Conservation (phyloP, 1,139 yeast genomes). For the Geotrichum candidum region DNA sequence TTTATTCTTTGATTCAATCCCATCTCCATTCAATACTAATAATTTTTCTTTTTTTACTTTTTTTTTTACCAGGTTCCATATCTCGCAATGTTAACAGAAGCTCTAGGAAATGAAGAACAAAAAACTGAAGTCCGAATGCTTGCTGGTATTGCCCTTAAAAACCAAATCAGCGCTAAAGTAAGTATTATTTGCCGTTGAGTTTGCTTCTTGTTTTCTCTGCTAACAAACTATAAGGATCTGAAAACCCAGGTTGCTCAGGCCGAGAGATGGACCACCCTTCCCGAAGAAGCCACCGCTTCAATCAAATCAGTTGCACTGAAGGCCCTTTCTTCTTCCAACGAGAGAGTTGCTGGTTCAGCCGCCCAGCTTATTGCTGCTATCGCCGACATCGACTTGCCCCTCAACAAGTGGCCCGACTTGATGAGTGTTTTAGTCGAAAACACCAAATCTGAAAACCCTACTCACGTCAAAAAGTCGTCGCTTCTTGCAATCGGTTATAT, state of each 20-base stretch:
- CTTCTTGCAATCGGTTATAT: constrained; percentile 88
- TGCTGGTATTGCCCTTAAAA: constrained; percentile 84
- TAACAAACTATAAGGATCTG: constrained; percentile 32
- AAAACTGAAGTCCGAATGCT: constrained; percentile 83
- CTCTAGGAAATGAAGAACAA: constrained; percentile 59
- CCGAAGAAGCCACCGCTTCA: constrained; percentile 48
- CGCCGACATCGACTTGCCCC: constrained; percentile 89
- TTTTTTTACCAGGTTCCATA: constrained; percentile 41
- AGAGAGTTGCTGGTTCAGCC: constrained; percentile 78
- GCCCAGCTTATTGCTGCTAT: constrained; percentile 96
- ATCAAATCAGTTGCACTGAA: constrained; percentile 55
- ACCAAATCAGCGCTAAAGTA: constrained; percentile 66
- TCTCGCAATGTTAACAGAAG: constrained; percentile 63
- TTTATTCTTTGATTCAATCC: neutral
- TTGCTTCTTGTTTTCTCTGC: neutral
- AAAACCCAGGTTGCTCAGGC: constrained; percentile 29
- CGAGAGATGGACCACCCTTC: constrained; percentile 56
- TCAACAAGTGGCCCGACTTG: constrained; percentile 81
- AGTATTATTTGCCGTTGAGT: neutral
- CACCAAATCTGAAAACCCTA: constrained; percentile 72
- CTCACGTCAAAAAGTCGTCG: constrained; percentile 77
- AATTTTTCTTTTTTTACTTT: neutral
- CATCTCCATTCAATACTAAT: neutral
- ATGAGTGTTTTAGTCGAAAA: constrained; percentile 78
- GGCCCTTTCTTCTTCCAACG: constrained; percentile 61